Evolutionary conservation across 1,284 basidiomycete species (phyloP), one percentile per base, ranked within the genome.

Genomic region (Porogramme epimiltina): DNA sequence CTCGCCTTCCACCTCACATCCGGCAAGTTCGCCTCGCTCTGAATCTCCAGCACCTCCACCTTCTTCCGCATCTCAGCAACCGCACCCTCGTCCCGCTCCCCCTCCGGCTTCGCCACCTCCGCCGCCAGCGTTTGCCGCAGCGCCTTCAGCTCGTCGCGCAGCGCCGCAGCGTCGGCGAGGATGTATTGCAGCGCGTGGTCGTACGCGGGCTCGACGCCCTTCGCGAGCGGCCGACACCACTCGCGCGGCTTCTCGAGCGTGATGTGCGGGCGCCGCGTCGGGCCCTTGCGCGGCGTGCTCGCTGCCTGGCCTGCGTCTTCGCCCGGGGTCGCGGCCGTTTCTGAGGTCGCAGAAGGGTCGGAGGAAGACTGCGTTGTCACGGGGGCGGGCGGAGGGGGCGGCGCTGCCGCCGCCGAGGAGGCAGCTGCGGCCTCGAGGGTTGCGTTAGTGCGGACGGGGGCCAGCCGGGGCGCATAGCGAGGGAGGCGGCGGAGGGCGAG

Each of bases 181-280:
- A 96, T 81, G 58, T 85, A 75, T 54, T 80, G 74, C 41, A 95
- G 70, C 2, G 93, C 91, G 56, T 88, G 79, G 70, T 96, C 93
- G 61, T 93, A 95, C 8, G 86, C 91, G 1, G 91, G 88, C 24
- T 93, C 70, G 6, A 83, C 74, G 6, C 91, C 91, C 18, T 72
- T 69, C 19, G 76, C 76, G 9, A 95, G 67, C 0, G 91, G 84
- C n/a, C 79, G 66, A 52, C 80, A 83, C 85, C 86, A 91, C 66
- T 81, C 69, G 24, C 80, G 73, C 4, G 84, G 84, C 1, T 69
- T 67, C 38, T 72, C 70, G 11, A 76, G 63, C 20, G 77, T 78
- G 51, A 86, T 84, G 23, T 65, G 58, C 3, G 85, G 78, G 15
- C 85, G 62, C 41, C 54, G 54, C 6, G 67, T 64, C 18, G 59